These are phyloP conservation scores for Hypoxylon sp. DNA, from an alignment of 2,329 filamentous ascomycete species.

Conservation along the genomic window DNA sequence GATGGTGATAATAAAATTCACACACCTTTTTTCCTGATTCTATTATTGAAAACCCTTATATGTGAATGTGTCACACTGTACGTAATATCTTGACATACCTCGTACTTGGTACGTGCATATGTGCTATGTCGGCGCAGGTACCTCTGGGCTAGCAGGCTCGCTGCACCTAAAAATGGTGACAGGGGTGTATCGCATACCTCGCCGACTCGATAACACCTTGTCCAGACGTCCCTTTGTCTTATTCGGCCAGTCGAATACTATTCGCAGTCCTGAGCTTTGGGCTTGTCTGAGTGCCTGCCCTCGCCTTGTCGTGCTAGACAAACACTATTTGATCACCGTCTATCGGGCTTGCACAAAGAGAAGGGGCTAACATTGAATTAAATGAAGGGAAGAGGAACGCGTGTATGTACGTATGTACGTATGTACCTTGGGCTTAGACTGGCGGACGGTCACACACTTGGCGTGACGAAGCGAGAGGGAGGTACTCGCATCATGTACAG, in stretches of 20 bases:
- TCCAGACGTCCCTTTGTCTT: conserved; percentile 21
- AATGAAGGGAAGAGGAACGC: no score
- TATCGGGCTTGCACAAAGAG: conserved; percentile 20
- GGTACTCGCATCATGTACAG: no score
- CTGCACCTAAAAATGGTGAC: conserved; percentile 17
- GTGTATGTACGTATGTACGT: no score
- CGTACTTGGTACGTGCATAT: conserved; percentile 1
- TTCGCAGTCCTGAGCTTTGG: conserved; percentile 3
- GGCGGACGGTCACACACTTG: no score
- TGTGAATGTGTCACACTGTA: neutral
- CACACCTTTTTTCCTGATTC: no score
- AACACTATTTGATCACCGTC: conserved; percentile 9
- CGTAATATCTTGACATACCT: neutral
- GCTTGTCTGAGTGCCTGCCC: neutral
- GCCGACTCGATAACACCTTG: conserved; percentile 17
- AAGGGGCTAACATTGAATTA: neutral
- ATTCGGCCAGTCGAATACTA: conserved; percentile 18
- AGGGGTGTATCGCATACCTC: no score
- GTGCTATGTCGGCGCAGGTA: conserved; percentile 13
- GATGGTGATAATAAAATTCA: no score
- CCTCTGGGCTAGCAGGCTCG: no score
- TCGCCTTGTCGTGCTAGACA: conserved; percentile 12
- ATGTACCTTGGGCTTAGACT: conserved; percentile 8
- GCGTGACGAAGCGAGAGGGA: no score
- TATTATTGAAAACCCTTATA: no score